Evolutionary conservation across 2,329 filamentous ascomycete genomes (phyloP).

Genomic region (Aspergillus oerlinghausenensis): DNA sequence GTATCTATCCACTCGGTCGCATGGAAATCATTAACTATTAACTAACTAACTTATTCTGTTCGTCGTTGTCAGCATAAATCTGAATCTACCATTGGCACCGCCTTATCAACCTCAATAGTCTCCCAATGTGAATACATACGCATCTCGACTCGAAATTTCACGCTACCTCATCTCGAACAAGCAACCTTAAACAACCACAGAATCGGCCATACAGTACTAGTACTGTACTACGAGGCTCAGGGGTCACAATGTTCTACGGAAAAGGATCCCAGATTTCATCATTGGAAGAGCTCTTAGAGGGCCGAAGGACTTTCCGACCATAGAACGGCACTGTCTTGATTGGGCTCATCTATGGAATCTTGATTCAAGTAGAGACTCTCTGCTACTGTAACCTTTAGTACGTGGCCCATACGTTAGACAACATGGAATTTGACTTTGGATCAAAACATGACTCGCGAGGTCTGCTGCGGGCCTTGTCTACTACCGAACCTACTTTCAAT

Average conservation of each 20-base stretch:
- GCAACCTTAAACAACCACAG: not conserved
- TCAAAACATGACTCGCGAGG: not conserved
- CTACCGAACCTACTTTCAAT: not conserved
- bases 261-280: conserved; percentile 12
- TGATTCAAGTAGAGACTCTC: not conserved
- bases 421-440: no score
- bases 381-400: not conserved
- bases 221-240: no score
- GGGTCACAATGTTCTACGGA: conserved; percentile 1
- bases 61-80: not conserved
- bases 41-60: no score
- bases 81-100: not conserved
- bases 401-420: not conserved
- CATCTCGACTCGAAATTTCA: no score
- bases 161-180: not conserved
- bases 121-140: not conserved
- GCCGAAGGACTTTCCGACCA: not conserved
- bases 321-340: not conserved
- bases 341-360: not conserved
- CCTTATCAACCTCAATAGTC: not conserved
- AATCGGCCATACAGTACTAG: not conserved
- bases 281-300: not conserved
- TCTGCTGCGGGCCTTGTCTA: not conserved
- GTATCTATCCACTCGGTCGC: no score
- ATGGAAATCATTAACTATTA: no score